phyloP scores from a whole-genome alignment of 495 filamentous ascomycete genomes.

The Platismatia glauca region DNA sequence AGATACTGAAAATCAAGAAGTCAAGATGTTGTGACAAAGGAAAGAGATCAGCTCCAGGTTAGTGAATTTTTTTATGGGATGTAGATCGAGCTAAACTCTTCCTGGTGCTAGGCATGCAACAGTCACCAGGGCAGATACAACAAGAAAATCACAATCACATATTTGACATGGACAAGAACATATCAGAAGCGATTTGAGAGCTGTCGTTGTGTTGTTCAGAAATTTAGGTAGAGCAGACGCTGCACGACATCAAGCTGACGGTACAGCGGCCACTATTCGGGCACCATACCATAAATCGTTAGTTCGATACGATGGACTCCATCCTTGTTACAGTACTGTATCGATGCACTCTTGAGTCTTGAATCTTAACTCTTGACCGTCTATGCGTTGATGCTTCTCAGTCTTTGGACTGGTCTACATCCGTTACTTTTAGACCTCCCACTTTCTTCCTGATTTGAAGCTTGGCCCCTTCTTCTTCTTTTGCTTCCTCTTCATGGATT shows the following conservation, averaged over 20 bases:
- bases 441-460: background rate
- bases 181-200: background rate
- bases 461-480: background rate
- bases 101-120: conserved; percentile 4
- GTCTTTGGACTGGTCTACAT: background rate
- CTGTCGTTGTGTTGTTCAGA: background rate
- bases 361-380: background rate
- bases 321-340: background rate
- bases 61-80: background rate
- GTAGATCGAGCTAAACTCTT: background rate
- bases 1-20: background rate
- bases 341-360: background rate
- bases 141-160: background rate
- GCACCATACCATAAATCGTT: background rate
- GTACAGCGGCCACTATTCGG: background rate
- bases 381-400: background rate
- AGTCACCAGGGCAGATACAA: background rate
- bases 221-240: background rate
- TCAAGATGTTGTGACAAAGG: background rate
- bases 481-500: background rate
- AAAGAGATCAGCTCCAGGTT: conserved; percentile 3
- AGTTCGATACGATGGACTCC: too few relatives aligned
- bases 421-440: background rate
- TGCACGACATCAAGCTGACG: background rate
- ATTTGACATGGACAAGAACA: background rate